Evolutionary conservation across 257 asterid species (phyloP), one percentile per base, ranked within the genome.

Genomic region (Verbena officinalis): DNA sequence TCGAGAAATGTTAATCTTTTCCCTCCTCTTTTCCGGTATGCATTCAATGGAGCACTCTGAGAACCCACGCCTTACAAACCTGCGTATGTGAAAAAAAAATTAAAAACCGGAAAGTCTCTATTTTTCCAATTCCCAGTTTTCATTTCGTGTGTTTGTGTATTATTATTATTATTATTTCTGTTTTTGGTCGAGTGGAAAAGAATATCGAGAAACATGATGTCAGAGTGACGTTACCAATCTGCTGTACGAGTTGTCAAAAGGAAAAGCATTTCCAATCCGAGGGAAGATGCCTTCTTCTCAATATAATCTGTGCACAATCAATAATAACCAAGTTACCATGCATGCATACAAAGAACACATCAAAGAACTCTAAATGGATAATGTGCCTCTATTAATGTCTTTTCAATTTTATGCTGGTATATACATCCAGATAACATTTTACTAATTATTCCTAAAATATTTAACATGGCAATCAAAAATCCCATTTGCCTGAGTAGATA

Each of bases 31-130:
- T 65, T 80, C 82, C 0, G 99, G 99, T 83, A 90, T 69, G 69
- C 49, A 50, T 43, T 86, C 95, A 12, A 90, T 79, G 38, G 85
- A 80, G 70, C 96, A 88, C 50, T 94, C 98, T 0, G 83, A 72
- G 80, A 94, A 94, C 9, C 99, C 99, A 15, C 99, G 99, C 65
- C 96, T 81, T 30, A 88, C 91, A 73, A 94, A 94, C 99, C 99
- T 94, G 77, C 39, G 39, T 43, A 52, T 51, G 16, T 20, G 10
- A 58, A 57, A 5, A 48, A 57, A 5, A 39, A 46, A 8, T 19
- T 33, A 56, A 1, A 34, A 33, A 7, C n/a, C n/a, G n/a, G n/a
- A n/a, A n/a, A n/a, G n/a, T 13, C 6, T 43, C 1, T 4, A 15
- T n/a, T 11, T 44, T 11, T 5, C 17, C 45, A 39, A 10, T n/a